These are phyloP conservation scores for Abrus pulchellus DNA, from an alignment of 306 rosid genomes.

Conservation along the genomic window DNA sequence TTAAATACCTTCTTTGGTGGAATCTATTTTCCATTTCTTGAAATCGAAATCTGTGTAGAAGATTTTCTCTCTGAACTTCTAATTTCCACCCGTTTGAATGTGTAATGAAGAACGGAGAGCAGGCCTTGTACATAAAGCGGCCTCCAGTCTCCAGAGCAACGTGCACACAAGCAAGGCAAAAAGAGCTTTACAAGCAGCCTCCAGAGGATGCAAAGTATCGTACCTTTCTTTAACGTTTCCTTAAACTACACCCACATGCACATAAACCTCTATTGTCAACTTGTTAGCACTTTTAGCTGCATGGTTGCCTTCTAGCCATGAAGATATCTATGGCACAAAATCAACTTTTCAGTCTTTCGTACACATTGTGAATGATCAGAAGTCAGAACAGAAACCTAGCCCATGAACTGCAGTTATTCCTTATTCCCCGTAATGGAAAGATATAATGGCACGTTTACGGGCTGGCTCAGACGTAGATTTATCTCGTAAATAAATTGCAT, in stretches of 20 bases:
- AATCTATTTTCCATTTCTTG: constrained; percentile 48
- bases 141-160: constrained; percentile 42
- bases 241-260: constrained; percentile 38
- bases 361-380: background rate
- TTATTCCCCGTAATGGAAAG: constrained; percentile 17
- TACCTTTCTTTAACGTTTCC: background rate
- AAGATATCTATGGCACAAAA: background rate
- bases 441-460: constrained; percentile 30
- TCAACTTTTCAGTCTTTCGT: background rate
- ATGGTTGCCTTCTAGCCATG: constrained; percentile 11
- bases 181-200: constrained; percentile 55
- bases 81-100: constrained; percentile 28
- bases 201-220: constrained; percentile 65
- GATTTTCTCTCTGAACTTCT: constrained; percentile 14
- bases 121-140: constrained; percentile 29
- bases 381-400: constrained; percentile 26
- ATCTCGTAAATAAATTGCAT: background rate
- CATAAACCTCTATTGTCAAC: constrained; percentile 42
- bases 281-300: constrained; percentile 38
- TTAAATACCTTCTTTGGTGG: constrained; percentile 52
- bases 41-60: constrained; percentile 11
- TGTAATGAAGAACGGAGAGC: constrained; percentile 32
- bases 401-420: constrained; percentile 19
- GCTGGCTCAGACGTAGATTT: background rate
- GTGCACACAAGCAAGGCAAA: constrained; percentile 55